Conservation (phyloP, 208 protist genomes). For the Leishmania martiniquensis region DNA sequence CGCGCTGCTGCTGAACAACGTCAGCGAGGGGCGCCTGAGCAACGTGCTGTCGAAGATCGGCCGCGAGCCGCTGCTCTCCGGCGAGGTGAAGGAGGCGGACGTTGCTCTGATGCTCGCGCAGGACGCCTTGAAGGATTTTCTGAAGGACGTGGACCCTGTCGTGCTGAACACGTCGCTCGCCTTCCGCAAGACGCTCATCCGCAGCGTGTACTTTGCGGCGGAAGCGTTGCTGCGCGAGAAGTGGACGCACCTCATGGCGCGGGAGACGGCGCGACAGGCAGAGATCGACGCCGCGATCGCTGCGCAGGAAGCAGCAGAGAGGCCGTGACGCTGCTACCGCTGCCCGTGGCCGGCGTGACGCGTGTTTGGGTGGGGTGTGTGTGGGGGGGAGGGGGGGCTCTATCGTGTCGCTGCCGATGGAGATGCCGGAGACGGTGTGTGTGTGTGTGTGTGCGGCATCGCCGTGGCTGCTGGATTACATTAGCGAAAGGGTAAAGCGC, state of each 20-base stretch:
- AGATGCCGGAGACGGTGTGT: too few species aligned
- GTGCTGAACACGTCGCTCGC: slow-evolving; percentile 79
- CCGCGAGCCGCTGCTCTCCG: slow-evolving; percentile 67
- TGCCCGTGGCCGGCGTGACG: too few species aligned
- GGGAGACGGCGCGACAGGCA: slow-evolving; percentile 28
- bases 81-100: slow-evolving; percentile 57
- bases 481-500: too few species aligned
- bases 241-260: slow-evolving; percentile 63
- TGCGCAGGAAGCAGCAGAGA: slow-evolving; percentile 11
- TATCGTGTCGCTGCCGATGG: too few species aligned
- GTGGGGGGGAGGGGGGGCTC: too few species aligned
- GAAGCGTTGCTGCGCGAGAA: slow-evolving; percentile 63
- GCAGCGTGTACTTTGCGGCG: slow-evolving; percentile 76
- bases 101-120: slow-evolving; percentile 80
- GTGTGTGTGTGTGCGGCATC: not conserved
- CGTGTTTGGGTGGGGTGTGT: not conserved
- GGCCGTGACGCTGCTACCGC: not conserved
- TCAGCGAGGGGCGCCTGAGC: slow-evolving; percentile 82
- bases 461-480: not conserved
- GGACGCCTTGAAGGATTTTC: slow-evolving; percentile 90
- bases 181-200: slow-evolving; percentile 84
- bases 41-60: slow-evolving; percentile 89
- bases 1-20: slow-evolving; percentile 81
- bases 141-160: slow-evolving; percentile 81
- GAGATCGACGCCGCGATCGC: slow-evolving; percentile 30